These are phyloP conservation scores for Abrus pulchellus DNA, from an alignment of 306 rosid species.

Conservation along the genomic window DNA sequence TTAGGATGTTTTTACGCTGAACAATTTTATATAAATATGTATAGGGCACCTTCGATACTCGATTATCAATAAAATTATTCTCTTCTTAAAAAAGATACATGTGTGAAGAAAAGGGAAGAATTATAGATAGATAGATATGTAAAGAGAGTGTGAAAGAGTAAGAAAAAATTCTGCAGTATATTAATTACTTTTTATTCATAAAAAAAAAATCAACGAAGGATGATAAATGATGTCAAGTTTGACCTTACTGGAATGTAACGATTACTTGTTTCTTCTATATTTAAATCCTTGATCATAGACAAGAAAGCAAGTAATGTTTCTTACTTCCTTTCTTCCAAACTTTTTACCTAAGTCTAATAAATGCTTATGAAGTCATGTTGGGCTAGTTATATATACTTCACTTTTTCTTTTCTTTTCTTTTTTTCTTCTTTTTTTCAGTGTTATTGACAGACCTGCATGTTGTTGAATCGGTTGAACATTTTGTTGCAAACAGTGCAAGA, in stretches of 20 bases:
- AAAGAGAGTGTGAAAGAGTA: background rate
- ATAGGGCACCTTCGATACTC: no score
- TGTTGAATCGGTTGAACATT: slow-evolving; percentile 95
- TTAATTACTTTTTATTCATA: no score
- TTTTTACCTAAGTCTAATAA: slow-evolving; percentile 3
- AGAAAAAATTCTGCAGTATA: background rate
- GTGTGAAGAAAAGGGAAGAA: background rate
- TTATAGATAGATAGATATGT: background rate
- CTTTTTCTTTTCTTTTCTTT: background rate
- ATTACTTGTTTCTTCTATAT: slow-evolving; percentile 9
- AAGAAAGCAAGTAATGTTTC: background rate
- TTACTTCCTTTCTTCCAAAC: background rate
- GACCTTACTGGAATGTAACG: background rate
- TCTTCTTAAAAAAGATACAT: no score
- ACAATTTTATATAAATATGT: no score
- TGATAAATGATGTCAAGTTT: background rate
- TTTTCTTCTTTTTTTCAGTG: background rate
- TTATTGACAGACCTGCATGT: slow-evolving; percentile 83
- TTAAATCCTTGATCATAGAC: background rate
- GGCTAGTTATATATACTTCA: background rate
- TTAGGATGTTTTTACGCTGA: no score
- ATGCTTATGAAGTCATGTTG: slow-evolving; percentile 2
- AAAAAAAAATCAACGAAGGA: background rate
- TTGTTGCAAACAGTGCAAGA: slow-evolving; percentile 93
- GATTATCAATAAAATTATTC: no score